These are phyloP conservation scores for Albophoma yamanashiensis DNA, from an alignment of 2,329 filamentous ascomycete species.

Conservation along the genomic window DNA sequence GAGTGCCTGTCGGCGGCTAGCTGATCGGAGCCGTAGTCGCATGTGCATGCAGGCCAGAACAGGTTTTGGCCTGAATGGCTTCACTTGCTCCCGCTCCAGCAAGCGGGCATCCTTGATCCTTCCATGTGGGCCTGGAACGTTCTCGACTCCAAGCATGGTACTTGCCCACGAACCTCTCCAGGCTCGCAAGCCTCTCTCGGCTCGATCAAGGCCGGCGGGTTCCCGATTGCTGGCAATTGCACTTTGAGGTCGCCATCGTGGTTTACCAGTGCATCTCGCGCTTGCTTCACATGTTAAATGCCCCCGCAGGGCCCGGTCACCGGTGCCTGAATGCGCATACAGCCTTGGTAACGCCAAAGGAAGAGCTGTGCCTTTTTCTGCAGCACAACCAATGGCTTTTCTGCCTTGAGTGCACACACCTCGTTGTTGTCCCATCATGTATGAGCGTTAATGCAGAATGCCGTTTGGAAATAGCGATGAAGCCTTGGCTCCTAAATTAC, in stretches of 20 bases:
- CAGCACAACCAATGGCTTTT: neutral
- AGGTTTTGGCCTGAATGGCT: neutral
- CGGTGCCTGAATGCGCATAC: neutral
- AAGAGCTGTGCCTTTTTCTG: neutral
- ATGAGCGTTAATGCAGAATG: too few relatives aligned
- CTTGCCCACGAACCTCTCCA: neutral
- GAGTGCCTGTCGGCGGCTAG: neutral
- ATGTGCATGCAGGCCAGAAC: neutral
- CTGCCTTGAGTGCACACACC: too few relatives aligned
- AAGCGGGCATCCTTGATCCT: neutral
- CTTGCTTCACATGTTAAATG: neutral
- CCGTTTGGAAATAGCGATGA: neutral
- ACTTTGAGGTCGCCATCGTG: neutral
- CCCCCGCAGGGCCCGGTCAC: fast-evolving
- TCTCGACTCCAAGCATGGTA: neutral
- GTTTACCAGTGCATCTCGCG: neutral
- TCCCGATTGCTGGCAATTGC: neutral
- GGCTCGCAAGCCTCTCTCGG: neutral
- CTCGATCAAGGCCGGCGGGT: neutral
- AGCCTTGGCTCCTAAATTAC: neutral
- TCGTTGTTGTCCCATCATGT: too few relatives aligned
- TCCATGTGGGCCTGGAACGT: slow-evolving; percentile 1
- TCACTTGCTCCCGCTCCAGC: neutral
- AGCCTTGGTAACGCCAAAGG: neutral
- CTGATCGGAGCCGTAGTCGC: neutral